These are phyloP conservation scores for Annona squamosa DNA, from an alignment of 164 flowering plant species.

Conservation along the genomic window DNA sequence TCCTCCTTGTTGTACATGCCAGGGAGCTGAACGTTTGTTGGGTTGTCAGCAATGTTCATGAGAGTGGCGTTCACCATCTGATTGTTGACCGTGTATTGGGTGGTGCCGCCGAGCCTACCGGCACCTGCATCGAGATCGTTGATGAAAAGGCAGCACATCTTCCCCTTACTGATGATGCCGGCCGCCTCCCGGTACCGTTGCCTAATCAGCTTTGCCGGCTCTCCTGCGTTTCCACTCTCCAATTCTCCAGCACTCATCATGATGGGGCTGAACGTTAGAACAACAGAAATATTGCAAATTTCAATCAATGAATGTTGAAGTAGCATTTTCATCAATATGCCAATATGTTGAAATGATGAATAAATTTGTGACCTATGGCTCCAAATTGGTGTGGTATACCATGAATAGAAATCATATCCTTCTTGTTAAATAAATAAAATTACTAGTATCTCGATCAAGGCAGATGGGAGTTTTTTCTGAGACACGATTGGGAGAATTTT, in stretches of 20 bases:
- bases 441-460: too few relatives aligned
- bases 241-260: slow-evolving; percentile 51
- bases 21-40: slow-evolving; percentile 46
- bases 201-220: slow-evolving; percentile 42
- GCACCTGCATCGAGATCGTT: slow-evolving; percentile 53
- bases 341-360: too few relatives aligned
- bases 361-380: too few relatives aligned
- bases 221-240: slow-evolving; percentile 47
- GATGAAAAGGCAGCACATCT: slow-evolving; percentile 47
- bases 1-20: slow-evolving; percentile 52
- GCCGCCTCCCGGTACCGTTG: slow-evolving; percentile 51
- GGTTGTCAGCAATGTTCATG: slow-evolving; percentile 56
- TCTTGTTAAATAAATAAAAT: too few relatives aligned
- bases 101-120: slow-evolving; percentile 41
- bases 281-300: background rate
- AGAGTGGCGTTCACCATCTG: slow-evolving; percentile 55
- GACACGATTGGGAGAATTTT: too few relatives aligned
- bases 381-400: too few relatives aligned
- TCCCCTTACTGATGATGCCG: slow-evolving; percentile 37
- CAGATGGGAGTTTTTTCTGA: too few relatives aligned
- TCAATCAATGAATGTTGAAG: background rate
- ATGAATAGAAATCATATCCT: too few relatives aligned
- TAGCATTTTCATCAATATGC: too few relatives aligned
- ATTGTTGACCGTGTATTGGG: slow-evolving; percentile 52
- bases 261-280: slow-evolving; percentile 29